Conservation (phyloP, 1,139 yeast species). For the Candida labiduridarum region DNA sequence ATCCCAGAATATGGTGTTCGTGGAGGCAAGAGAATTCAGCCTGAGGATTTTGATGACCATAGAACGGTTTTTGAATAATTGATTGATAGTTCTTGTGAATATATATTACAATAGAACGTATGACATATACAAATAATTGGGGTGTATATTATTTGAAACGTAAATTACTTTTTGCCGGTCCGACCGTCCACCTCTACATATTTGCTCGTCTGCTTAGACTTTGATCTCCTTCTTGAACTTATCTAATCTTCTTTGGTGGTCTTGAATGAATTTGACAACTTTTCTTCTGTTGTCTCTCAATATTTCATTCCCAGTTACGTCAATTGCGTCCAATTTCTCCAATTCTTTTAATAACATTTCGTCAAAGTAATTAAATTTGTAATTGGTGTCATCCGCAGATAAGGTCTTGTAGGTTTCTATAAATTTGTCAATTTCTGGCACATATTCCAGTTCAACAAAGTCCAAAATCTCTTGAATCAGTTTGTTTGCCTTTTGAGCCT, state of each 20-base stretch:
- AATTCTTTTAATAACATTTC: conserved; percentile 69
- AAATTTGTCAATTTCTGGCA: conserved; percentile 47
- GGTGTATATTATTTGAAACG: not conserved
- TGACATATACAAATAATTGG: not conserved
- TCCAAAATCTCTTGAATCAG: conserved; percentile 46
- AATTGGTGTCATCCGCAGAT: conserved; percentile 44
- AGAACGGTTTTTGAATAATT: conserved; percentile 7
- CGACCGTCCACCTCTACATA: not conserved
- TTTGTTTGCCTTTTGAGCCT: conserved; percentile 47
- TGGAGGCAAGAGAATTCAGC: conserved; percentile 21
- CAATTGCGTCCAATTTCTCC: conserved; percentile 67
- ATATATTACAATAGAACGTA: not conserved
- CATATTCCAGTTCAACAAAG: conserved; percentile 44
- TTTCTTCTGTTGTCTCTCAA: conserved; percentile 61
- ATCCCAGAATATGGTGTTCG: conserved; percentile 17
- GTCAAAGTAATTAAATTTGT: conserved; percentile 59
- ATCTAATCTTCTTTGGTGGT: conserved; percentile 61
- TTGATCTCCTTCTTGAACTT: conserved; percentile 43
- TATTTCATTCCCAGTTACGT: conserved; percentile 49
- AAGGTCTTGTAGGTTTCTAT: conserved; percentile 35
- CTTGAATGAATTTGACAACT: conserved; percentile 62
- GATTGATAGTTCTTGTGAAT: not conserved
- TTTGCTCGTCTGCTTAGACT: not conserved
- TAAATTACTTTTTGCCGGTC: not conserved
- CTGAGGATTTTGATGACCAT: conserved; percentile 17